Evolutionary conservation across 1,284 basidiomycete genomes (phyloP).

Genomic region (Polyporus tsugae): DNA sequence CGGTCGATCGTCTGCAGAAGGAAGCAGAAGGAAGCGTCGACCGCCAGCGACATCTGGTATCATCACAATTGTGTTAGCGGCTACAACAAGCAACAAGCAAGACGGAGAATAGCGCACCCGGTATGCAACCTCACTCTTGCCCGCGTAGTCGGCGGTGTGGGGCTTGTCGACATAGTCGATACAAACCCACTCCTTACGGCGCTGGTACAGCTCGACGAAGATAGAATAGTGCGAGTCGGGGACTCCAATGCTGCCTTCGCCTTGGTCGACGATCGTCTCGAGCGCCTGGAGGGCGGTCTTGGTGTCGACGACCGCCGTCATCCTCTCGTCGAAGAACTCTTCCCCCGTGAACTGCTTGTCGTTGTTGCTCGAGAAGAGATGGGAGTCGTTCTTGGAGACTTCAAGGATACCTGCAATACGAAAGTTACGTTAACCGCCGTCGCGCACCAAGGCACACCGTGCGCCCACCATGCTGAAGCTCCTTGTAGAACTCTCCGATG

Average conservation of each 20-base stretch:
- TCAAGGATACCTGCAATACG: conserved; percentile 11
- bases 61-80: not conserved
- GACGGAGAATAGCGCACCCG: conserved; percentile 10
- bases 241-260: conserved; percentile 33
- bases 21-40: conserved; percentile 33
- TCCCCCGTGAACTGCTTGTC: conserved; percentile 26
- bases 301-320: conserved; percentile 28
- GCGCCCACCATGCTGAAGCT: conserved; percentile 18
- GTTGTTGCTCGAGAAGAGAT: conserved; percentile 15
- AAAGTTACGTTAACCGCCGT: not conserved
- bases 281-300: conserved; percentile 29
- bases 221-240: conserved; percentile 32
- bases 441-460: not conserved
- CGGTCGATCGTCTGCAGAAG: conserved; percentile 33
- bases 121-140: conserved; percentile 13
- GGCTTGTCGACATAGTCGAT: conserved; percentile 25
- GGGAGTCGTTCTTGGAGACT: not conserved
- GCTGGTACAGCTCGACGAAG: conserved; percentile 32
- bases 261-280: conserved; percentile 36
- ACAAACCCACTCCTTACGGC: conserved; percentile 25
- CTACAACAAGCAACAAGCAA: not conserved
- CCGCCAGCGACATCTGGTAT: conserved; percentile 28
- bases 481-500: conserved; percentile 27
- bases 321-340: conserved; percentile 29
- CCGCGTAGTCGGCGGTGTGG: conserved; percentile 14